Conservation (phyloP, 1,139 yeast genomes). For the Hemisphaericaspora xylofermentans region DNA sequence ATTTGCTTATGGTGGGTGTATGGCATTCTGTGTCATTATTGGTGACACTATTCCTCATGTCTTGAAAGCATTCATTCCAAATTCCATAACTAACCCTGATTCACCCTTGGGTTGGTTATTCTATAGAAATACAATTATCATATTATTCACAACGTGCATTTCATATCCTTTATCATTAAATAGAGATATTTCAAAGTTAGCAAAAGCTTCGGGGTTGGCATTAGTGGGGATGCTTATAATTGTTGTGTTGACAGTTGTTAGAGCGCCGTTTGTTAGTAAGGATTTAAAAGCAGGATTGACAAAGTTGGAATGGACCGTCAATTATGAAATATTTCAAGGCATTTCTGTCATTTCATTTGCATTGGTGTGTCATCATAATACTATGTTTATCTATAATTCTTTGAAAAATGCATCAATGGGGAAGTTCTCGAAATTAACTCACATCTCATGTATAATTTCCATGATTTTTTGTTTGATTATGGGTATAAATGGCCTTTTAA, state of each 20-base stretch:
- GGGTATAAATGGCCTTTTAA: constrained; percentile 78
- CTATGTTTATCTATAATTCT: constrained; percentile 84
- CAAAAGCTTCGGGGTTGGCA: constrained; percentile 87
- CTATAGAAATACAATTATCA: constrained; percentile 65
- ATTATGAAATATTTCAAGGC: constrained; percentile 76
- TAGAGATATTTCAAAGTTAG: constrained; percentile 79
- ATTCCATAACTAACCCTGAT: constrained; percentile 32
- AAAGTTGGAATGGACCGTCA: constrained; percentile 52
- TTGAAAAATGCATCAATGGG: constrained; percentile 72
- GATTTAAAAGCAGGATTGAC: constrained; percentile 49
- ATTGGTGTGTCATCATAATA: constrained; percentile 91
- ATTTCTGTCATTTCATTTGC: constrained; percentile 90
- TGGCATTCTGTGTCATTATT: constrained; percentile 91
- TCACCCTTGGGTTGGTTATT: constrained; percentile 52
- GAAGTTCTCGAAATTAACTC: constrained; percentile 75
- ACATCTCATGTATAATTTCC: constrained; percentile 78
- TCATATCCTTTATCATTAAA: constrained; percentile 84
- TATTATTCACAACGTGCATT: constrained; percentile 65
- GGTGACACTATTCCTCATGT: constrained; percentile 97
- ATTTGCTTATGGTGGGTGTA: constrained; percentile 92
- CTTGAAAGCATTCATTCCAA: constrained; percentile 63
- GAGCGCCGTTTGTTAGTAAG: constrained; percentile 65
- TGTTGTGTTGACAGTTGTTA: constrained; percentile 65
- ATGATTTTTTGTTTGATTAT: constrained; percentile 75
- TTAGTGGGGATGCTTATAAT: constrained; percentile 80